Evolutionary conservation across 805 yeast species (phyloP).

Genomic region (Hemisphaericaspora nanyangensis): DNA sequence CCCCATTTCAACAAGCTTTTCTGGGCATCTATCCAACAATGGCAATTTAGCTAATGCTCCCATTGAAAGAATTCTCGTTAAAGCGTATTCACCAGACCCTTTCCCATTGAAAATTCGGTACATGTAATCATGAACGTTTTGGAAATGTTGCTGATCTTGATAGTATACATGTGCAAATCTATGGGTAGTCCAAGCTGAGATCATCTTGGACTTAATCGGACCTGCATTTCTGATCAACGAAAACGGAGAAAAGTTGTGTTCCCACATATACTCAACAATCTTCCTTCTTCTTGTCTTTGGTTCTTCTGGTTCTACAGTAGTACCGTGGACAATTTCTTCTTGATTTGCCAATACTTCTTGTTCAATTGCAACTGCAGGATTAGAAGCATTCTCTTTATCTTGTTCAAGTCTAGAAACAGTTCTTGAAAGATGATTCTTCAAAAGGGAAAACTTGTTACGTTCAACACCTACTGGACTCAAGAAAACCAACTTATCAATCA

Average conservation of each 20-base stretch:
- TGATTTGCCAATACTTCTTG: slow-evolving; percentile 20
- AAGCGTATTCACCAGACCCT: slow-evolving; percentile 64
- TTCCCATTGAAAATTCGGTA: slow-evolving; percentile 49
- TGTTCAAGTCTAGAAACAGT: slow-evolving; percentile 10
- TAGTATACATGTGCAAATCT: slow-evolving; percentile 41
- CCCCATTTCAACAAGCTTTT: slow-evolving; percentile 33
- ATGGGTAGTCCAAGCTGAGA: slow-evolving; percentile 51
- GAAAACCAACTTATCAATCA: slow-evolving; percentile 36
- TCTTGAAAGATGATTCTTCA: slow-evolving; percentile 15
- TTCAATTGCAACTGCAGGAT: slow-evolving; percentile 10
- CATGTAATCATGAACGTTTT: slow-evolving; percentile 51
- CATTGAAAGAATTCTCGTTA: slow-evolving; percentile 56
- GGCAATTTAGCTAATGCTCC: slow-evolving; percentile 60
- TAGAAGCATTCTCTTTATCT: slow-evolving; percentile 13
- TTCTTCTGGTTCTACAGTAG: slow-evolving; percentile 9
- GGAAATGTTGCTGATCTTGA: slow-evolving; percentile 27
- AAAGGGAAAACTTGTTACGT: slow-evolving; percentile 27
- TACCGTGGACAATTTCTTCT: slow-evolving; percentile 20
- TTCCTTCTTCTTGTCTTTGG: slow-evolving; percentile 21
- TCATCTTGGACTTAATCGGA: slow-evolving; percentile 49
- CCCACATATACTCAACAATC: slow-evolving; percentile 47
- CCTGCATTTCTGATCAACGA: slow-evolving; percentile 47
- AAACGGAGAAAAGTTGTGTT: slow-evolving; percentile 52
- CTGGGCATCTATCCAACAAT: slow-evolving; percentile 47
- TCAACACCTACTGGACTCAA: slow-evolving; percentile 44